These are phyloP conservation scores for Sinapis alba DNA, from an alignment of 441 rosid species.

Conservation along the genomic window DNA sequence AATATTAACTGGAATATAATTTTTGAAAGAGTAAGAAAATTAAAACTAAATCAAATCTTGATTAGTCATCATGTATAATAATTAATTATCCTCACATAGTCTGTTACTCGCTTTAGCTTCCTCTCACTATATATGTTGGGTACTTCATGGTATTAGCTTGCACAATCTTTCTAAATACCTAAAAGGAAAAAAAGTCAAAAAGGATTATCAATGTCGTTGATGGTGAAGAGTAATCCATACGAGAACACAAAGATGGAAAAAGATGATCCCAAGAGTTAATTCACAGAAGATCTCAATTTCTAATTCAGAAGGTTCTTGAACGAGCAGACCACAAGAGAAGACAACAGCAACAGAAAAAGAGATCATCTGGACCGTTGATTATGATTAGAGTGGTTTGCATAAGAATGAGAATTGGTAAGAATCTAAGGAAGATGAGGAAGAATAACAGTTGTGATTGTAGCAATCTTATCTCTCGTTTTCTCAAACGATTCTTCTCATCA, in stretches of 20 bases:
- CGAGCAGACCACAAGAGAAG: background rate
- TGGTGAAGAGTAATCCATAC: background rate
- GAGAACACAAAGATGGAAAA: background rate
- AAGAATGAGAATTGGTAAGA: too few relatives aligned
- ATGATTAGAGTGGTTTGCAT: too few relatives aligned
- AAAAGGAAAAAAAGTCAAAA: background rate
- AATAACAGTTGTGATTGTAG: background rate
- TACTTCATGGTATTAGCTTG: background rate
- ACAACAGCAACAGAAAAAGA: background rate
- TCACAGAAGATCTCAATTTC: background rate
- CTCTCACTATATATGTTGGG: background rate
- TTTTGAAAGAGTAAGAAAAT: too few relatives aligned
- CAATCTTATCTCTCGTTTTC: background rate
- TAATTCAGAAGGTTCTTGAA: background rate
- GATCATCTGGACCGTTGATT: background rate
- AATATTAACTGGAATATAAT: background rate
- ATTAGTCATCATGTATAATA: background rate
- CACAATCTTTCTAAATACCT: background rate
- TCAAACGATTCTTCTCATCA: background rate
- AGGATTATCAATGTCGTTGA: background rate
- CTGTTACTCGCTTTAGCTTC: background rate
- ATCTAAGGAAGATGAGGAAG: too few relatives aligned
- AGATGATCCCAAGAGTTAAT: background rate
- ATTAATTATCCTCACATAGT: background rate
- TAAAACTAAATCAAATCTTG: too few relatives aligned